A percentile compares a stretch with the other conserved stretches of the same genome.
Conservation (phyloP, 768 basidiomycete genomes). For the Mycena latifolia region DNA sequence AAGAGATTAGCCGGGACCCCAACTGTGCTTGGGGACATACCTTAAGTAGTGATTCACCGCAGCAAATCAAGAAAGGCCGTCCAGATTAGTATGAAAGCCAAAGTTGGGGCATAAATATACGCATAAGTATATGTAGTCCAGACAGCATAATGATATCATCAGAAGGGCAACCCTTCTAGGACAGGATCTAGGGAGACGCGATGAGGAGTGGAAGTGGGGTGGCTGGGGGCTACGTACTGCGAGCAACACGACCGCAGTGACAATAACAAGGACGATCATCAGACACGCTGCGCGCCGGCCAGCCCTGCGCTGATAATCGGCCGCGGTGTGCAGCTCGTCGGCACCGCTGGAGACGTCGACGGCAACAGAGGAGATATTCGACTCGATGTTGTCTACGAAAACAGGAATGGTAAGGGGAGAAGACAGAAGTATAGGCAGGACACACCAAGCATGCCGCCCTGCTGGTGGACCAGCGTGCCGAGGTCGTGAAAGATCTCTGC, state of each 20-base stretch:
- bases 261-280: conserved; percentile 87
- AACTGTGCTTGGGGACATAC: not conserved
- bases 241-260: conserved; percentile 86
- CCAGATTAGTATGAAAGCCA: conserved; percentile 2
- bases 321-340: conserved; percentile 89
- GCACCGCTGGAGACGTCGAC: conserved; percentile 87
- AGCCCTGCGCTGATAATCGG: conserved; percentile 94
- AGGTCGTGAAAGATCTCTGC: conserved; percentile 97
- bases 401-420: not conserved
- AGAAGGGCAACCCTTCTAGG: conserved; percentile 4
- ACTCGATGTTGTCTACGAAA: conserved; percentile 91
- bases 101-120: not conserved
- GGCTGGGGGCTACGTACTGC: conserved; percentile 72
- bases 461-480: conserved; percentile 93
- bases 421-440: conserved; percentile 13
- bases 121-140: conserved; percentile 2
- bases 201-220: conserved; percentile 7
- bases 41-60: not conserved
- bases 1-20: not conserved
- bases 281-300: conserved; percentile 92
- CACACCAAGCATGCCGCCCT: conserved; percentile 94
- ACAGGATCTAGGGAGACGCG: conserved; percentile 27
- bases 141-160: no score
- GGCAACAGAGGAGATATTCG: conserved; percentile 91
- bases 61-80: not conserved